Evolutionary conservation across 441 rosid species (phyloP).

Genomic region (Metrosideros polymorpha): DNA sequence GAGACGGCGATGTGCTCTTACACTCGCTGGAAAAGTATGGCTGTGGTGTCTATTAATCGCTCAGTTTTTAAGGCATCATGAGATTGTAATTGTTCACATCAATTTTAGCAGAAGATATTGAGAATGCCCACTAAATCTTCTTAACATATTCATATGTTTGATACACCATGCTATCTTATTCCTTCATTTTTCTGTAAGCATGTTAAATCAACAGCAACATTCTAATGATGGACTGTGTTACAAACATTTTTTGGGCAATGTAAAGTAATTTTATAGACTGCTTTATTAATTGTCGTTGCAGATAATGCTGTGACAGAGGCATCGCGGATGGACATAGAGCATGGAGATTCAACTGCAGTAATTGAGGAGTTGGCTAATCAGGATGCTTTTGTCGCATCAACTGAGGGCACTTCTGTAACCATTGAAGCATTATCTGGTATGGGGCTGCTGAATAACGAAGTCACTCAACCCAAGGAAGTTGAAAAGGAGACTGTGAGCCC

Average conservation of each 20-base stretch:
- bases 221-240: not conserved
- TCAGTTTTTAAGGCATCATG: not conserved
- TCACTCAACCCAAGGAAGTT: not conserved
- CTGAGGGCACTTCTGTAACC: not conserved
- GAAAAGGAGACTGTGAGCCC: not conserved
- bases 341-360: not conserved
- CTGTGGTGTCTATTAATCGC: not conserved
- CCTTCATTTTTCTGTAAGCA: not conserved
- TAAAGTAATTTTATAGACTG: not conserved
- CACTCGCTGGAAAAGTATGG: not conserved
- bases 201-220: not conserved
- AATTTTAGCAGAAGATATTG: not conserved
- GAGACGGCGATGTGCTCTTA: not conserved
- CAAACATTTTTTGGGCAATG: not conserved
- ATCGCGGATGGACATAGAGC: not conserved
- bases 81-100: not conserved
- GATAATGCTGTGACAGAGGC: not conserved
- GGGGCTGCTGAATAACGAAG: not conserved
- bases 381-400: slow-evolving; percentile 6
- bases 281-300: not conserved
- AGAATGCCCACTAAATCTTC: not conserved
- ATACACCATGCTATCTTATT: not conserved
- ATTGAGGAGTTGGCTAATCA: not conserved
- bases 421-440: not conserved
- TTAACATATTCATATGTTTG: not conserved